Evolutionary conservation across 2,329 filamentous ascomycete species (phyloP), one percentile per base, ranked within the genome.

Genomic region (Amylocarpus encephaloides): DNA sequence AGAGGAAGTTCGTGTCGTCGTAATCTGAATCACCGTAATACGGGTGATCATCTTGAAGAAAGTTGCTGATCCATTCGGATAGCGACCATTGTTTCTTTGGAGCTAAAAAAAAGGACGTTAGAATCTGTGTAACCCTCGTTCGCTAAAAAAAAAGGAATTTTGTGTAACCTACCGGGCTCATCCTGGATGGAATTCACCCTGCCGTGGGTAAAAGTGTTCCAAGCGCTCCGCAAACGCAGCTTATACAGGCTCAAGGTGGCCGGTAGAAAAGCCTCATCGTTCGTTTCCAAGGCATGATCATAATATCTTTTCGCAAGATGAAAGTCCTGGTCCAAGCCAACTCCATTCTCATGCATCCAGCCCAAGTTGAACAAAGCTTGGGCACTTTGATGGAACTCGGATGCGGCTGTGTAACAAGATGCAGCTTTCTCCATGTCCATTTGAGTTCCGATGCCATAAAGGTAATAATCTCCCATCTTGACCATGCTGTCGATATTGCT

Each of bases 341-440:
- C 77, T 6, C 93, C 93, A 63, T 97, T 96, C 70, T 98, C 93
- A 64, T 98, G 90, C 92, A 98, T 97, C 93, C 93, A 98, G 5
- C 93, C 94, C 12, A 98, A 75, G 62, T 98, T 97, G 80, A 90
- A 98, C 50, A 96, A 81, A 12, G 94, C 93, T 69, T 98, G 94
- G 2, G 92, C 93, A 60, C 89, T 95, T 64, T 90, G 86, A 59
- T 92, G 83, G 52, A 87, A 90, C 64, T 98, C 93, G 0, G 91
- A 91, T 1, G 93, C 93, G 3, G 88, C 87, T 47, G 87, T 85
- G 63, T 98, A 98, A 71, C 93, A 98, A 40, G 86, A 83, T 0
- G 91, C 90, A 5, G 94, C 94, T 68, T 95, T 95, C 60, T 91
- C 84, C 15, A 86, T 72, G 58, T 94, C 86, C 0, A 73, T 62